Base-by-base conservation (phyloP, 208 protist genomes). In the Leishmania amazonensis region DNA sequence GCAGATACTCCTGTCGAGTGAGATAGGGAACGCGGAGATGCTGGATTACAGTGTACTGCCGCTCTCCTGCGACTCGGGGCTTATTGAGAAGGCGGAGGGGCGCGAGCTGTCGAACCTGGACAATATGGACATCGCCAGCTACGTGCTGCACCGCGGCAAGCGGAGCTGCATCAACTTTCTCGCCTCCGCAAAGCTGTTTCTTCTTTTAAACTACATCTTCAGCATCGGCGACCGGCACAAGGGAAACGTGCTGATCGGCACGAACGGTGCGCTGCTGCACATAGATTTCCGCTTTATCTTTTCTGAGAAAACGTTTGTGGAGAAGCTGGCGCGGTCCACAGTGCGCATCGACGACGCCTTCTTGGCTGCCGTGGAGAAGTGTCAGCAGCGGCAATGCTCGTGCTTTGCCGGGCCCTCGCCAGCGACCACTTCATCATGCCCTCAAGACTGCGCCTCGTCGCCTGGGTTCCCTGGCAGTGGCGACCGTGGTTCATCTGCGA, bases 151-250 rank as follows among this genome's bases (percentile, higher is more conserved):
- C 15, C 83, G 78, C 38, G 82, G 77, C 38, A 51, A 57, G 60
- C 71, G 76, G 49, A 78, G 58, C 35, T 81, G 81, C 64, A 40
- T 75, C 13, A 89, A 91, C 79, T 96, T 96, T 78, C 81, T 95
- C 54, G 86, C 82, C 31, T 97, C 94, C 1, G 89, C 91, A n/a
- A 95, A 95, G 85, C 86, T 95, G 60, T 97, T 97, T 80, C 84
- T 97, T 68, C 77, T 97, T 53, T 72, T 95, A 40, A 97, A 95
- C 85, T 95, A 97, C 80, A 90, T 97, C 28, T 95, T 97, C 86
- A 90, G 87, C 72, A 94, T 97, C 70, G 90, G 90, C 47, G 94
- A 97, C 79, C 89, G 94, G 21, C 94, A 97, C 86, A 89, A 89
- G 70, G 92, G 90, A 72, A 97, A 97, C 79, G 90, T 97, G 49